A percentile compares a stretch with the other conserved stretches of the same genome.
These are phyloP conservation scores for Botryotinia globosa DNA, from an alignment of 2,329 filamentous ascomycete species.

Conservation along the genomic window DNA sequence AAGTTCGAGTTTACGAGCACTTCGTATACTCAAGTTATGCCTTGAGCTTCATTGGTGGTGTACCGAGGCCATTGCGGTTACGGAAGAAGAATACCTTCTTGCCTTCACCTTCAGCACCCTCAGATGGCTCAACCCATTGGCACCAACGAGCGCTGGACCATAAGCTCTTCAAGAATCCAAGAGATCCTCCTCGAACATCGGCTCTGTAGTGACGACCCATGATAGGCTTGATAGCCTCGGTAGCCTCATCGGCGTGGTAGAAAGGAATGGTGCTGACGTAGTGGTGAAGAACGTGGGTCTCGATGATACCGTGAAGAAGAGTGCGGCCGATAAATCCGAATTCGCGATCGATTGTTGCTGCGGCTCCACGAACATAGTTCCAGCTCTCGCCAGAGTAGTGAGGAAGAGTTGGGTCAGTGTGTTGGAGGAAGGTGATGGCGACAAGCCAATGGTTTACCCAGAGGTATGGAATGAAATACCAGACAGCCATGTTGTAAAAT, in stretches of 20 bases:
- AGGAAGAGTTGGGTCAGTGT: conserved; percentile 90
- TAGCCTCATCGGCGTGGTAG: conserved; percentile 93
- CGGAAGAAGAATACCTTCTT: conserved; percentile 95
- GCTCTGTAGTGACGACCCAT: conserved; percentile 96
- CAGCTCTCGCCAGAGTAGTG: conserved; percentile 85
- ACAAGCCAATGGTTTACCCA: conserved; percentile 99
- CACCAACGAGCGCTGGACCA: conserved; percentile 81
- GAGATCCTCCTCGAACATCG: conserved; percentile 70
- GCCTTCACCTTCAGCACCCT: conserved; percentile 73
- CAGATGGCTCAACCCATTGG: conserved; percentile 96
- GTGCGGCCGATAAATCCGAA: conserved; percentile 85
- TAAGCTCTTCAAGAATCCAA: conserved; percentile 81
- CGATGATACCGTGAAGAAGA: conserved; percentile 19
- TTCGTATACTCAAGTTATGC: conserved; percentile 22
- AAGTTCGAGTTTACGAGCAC: neutral
- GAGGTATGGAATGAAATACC: conserved; percentile 93
- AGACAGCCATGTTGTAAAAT: conserved; percentile 82
- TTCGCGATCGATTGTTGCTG: conserved; percentile 94
- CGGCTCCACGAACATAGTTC: conserved; percentile 91
- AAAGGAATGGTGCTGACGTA: conserved; percentile 95
- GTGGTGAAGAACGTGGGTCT: conserved; percentile 87
- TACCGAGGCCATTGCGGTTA: conserved; percentile 84
- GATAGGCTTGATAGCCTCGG: conserved; percentile 87
- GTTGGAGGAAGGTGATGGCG: conserved; percentile 95
- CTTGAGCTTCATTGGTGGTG: conserved; percentile 32